Evolutionary conservation across 2,329 filamentous ascomycete genomes (phyloP), one percentile per base, ranked within the genome.

Genomic region (Trichoderma sp.): DNA sequence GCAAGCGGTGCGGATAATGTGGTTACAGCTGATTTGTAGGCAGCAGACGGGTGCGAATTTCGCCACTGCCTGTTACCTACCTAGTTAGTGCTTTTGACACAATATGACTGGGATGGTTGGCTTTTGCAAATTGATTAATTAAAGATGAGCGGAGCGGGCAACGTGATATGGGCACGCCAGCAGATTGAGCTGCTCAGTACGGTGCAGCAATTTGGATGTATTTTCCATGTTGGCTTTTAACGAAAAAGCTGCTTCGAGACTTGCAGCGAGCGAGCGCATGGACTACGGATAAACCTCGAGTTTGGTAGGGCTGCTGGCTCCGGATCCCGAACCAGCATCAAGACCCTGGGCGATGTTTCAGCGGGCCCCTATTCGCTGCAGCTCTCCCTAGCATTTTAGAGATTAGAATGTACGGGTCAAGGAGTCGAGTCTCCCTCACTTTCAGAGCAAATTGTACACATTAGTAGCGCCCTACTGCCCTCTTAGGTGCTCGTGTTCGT

Each of bases 21-120:
- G 53, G 63, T 66, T 66, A 40, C 63, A 66, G 53, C 24, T 49
- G 63, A 40, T 66, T 66, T 49, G 53, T 40, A 66, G 52, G 24
- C 53, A 58, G 63, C 61, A 5, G 47, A n/a, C 37, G 19, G 63
- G 63, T 66, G 63, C 14, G 37, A 37, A 66, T 57, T 58, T 37
- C 24, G 24, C 31, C 49, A 13, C 16, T 19, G 16, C 40, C 16
- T 16, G 19, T 7, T 40, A 43, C 16, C 33, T 35, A 35, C 33
- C 11, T 11, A 35, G 33, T 35, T 35, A 35, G 33, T 35, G 33
- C 33, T 11, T 14, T 53, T 35, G 60, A 24, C n/a, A 64, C 35
- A 35, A 31, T 33, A 19, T 13, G 29, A 47, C 19, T 37, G 52
- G 27, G 52, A 55, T 29, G 49, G 49, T 29, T 13, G 49, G 49